These are phyloP conservation scores for Schwanniomyces yamadae DNA, from an alignment of 805 yeast genomes.

Conservation along the genomic window DNA sequence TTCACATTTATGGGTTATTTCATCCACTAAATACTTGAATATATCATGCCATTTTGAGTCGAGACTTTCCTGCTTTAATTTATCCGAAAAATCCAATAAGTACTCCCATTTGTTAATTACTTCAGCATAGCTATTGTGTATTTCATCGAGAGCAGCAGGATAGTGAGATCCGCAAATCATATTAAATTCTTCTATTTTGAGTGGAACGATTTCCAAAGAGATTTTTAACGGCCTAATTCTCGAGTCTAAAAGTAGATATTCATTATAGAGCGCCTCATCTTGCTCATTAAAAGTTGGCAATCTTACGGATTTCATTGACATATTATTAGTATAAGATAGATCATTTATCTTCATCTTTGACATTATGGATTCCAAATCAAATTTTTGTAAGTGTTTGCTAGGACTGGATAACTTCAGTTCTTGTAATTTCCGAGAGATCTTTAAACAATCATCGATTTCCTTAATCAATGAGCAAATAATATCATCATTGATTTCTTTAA, in stretches of 20 bases:
- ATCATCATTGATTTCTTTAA: slow-evolving; percentile 24
- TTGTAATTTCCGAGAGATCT: slow-evolving; percentile 14
- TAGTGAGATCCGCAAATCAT: slow-evolving; percentile 17
- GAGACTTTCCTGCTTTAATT: slow-evolving; percentile 45
- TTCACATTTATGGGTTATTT: slow-evolving; percentile 27
- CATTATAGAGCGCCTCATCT: slow-evolving; percentile 37
- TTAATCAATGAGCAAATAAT: slow-evolving; percentile 21
- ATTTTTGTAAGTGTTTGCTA: slow-evolving; percentile 12
- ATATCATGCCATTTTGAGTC: slow-evolving; percentile 58
- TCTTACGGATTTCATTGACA: slow-evolving; percentile 17
- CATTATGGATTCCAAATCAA: slow-evolving; percentile 18
- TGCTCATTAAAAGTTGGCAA: slow-evolving; percentile 31
- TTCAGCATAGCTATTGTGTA: slow-evolving; percentile 39
- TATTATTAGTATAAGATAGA: slow-evolving; percentile 9
- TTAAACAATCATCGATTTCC: slow-evolving; percentile 27
- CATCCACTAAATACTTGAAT: slow-evolving; percentile 47
- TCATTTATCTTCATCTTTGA: slow-evolving; percentile 23
- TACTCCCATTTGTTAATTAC: slow-evolving; percentile 41
- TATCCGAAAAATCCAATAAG: slow-evolving; percentile 39
- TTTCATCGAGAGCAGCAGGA: slow-evolving; percentile 26
- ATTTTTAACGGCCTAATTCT: slow-evolving; percentile 52
- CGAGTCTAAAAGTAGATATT: slow-evolving; percentile 41
- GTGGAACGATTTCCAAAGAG: slow-evolving; percentile 51
- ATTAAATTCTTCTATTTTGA: slow-evolving; percentile 45
- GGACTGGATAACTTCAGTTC: slow-evolving; percentile 20